Percentiles rank a stretch among this genome's conserved stretches.
phyloP scores from a whole-genome alignment of 1,284 basidiomycete species.

The Malassezia japonica region DNA sequence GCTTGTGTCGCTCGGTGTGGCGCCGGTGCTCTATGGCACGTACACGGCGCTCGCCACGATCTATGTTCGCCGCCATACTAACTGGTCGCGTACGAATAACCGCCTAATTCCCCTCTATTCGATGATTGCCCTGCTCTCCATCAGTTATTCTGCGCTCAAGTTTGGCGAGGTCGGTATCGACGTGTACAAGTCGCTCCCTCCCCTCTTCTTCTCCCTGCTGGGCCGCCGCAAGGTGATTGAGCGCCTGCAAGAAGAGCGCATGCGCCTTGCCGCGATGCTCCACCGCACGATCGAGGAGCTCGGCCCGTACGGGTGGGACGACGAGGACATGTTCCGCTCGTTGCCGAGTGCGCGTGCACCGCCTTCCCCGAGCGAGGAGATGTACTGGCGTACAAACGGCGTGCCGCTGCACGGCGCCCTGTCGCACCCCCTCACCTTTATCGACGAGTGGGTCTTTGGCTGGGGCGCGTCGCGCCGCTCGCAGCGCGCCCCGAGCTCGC shows the following conservation, averaged over 20 bases:
- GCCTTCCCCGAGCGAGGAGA: constrained; percentile 27
- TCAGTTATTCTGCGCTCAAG: constrained; percentile 89
- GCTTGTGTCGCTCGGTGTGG: constrained; percentile 80
- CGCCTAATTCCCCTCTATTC: constrained; percentile 73
- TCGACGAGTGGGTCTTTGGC: constrained; percentile 84
- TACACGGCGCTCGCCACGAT: constrained; percentile 59
- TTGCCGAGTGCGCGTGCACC: constrained; percentile 29
- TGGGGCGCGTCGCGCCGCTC: constrained; percentile 53
- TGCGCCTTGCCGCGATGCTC: constrained; percentile 73
- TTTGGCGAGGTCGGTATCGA: constrained; percentile 99
- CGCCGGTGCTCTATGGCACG: constrained; percentile 69
- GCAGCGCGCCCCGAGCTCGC: not conserved
- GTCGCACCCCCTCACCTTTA: constrained; percentile 56
- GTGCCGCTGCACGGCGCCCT: constrained; percentile 24
- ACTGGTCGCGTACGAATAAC: constrained; percentile 53
- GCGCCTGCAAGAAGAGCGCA: constrained; percentile 68
- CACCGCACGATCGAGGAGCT: constrained; percentile 76
- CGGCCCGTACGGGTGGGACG: constrained; percentile 39
- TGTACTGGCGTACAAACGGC: constrained; percentile 17
- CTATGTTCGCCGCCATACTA: constrained; percentile 57
- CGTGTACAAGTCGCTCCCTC: constrained; percentile 90
- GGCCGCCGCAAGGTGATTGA: constrained; percentile 79
- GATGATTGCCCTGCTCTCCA: constrained; percentile 67
- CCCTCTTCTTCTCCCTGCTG: constrained; percentile 80
- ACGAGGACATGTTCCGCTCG: constrained; percentile 38